A percentile compares a stretch with the other conserved stretches of the same genome.
These are phyloP conservation scores for Diaporthe australafricana DNA, from an alignment of 2,329 filamentous ascomycete genomes.

Conservation along the genomic window DNA sequence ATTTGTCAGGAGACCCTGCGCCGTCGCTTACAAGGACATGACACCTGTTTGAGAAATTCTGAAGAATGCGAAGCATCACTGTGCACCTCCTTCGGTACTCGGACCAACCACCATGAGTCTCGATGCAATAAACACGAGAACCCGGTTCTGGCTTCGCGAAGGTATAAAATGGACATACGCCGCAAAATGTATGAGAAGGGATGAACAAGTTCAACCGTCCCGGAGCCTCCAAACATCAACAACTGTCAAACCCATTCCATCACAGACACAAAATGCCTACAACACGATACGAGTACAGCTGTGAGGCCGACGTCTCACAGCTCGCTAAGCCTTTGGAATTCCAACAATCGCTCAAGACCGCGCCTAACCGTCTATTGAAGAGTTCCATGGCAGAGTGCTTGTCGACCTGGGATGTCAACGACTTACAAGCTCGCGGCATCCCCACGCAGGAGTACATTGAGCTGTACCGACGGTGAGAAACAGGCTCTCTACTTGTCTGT, in stretches of 20 bases:
- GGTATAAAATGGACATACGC: background rate
- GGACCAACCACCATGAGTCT: background rate
- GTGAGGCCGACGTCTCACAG: background rate
- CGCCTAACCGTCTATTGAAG: constrained; percentile 73
- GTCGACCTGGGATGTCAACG: constrained; percentile 68
- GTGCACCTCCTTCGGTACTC: background rate
- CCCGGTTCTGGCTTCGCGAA: no score
- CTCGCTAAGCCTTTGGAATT: constrained; percentile 46
- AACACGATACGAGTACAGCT: background rate
- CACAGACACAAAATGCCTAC: background rate
- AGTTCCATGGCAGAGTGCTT: constrained; percentile 74
- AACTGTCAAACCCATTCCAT: background rate
- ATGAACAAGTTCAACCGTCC: background rate
- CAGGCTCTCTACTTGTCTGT: background rate
- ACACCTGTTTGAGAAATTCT: background rate
- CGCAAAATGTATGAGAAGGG: accelerated
- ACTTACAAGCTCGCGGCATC: constrained; percentile 65
- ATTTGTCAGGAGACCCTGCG: background rate
- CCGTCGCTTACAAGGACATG: background rate
- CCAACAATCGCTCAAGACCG: constrained; percentile 63
- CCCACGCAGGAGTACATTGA: constrained; percentile 57
- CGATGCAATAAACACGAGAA: background rate
- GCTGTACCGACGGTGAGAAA: constrained; percentile 60
- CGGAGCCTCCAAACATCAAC: background rate
- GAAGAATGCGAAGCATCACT: background rate